These are phyloP conservation scores for Tympanopsis confertula DNA, from an alignment of 2,329 filamentous ascomycete genomes.

Conservation along the genomic window DNA sequence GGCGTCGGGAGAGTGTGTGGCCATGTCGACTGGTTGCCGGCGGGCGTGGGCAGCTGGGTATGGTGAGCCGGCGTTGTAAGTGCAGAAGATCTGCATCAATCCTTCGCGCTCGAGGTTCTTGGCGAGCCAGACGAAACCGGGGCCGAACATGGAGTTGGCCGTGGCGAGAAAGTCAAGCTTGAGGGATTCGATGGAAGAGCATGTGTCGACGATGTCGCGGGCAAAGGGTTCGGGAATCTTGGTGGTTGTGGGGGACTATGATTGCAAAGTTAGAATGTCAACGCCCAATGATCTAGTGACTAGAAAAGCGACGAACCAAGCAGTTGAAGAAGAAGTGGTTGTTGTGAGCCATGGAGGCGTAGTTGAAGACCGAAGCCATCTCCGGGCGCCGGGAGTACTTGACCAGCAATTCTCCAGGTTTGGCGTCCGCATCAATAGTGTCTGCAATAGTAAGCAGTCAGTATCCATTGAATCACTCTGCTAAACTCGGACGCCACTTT, in stretches of 20 bases:
- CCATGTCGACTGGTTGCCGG: slow-evolving; percentile 26
- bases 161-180: slow-evolving; percentile 48
- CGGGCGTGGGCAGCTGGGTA: slow-evolving; percentile 49
- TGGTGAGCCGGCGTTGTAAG: slow-evolving; percentile 56
- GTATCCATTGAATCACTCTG: background rate
- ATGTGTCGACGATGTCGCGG: slow-evolving; percentile 36
- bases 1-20: slow-evolving; percentile 13
- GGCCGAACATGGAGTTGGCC: slow-evolving; percentile 56
- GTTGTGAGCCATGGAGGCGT: slow-evolving; percentile 58
- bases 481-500: background rate
- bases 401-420: slow-evolving; percentile 38
- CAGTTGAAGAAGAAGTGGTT: slow-evolving; percentile 36
- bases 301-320: slow-evolving; percentile 9
- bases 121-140: slow-evolving; percentile 55
- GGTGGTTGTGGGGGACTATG: slow-evolving; percentile 19
- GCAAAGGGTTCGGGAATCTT: slow-evolving; percentile 27
- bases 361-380: slow-evolving; percentile 51
- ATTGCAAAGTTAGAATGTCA: background rate
- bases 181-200: slow-evolving; percentile 45
- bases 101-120: slow-evolving; percentile 22
- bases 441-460: slow-evolving; percentile 17
- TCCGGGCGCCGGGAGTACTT: slow-evolving; percentile 45
- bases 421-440: slow-evolving; percentile 31
- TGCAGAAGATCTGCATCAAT: slow-evolving; percentile 36
- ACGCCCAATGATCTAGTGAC: no score